A percentile compares a stretch with the other conserved stretches of the same genome.
These are phyloP conservation scores for Eremothecium coryli DNA, from an alignment of 1,139 yeast species.

Conservation along the genomic window DNA sequence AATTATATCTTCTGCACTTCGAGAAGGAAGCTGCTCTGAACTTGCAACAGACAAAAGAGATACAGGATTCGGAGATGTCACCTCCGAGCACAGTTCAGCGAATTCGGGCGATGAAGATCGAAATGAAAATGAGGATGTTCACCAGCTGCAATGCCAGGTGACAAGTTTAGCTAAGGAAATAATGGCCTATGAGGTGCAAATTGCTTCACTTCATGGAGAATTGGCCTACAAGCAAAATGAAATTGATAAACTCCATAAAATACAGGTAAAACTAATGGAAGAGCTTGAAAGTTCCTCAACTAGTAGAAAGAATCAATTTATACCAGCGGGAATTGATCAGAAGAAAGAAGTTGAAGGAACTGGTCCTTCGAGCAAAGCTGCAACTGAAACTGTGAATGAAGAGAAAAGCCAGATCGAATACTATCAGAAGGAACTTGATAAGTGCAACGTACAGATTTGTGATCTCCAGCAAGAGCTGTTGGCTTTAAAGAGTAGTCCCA, in stretches of 20 bases:
- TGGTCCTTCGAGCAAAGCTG: too few relatives aligned
- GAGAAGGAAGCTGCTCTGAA: too few relatives aligned
- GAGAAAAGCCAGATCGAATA: not conserved
- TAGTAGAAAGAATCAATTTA: not conserved
- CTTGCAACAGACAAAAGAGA: too few relatives aligned
- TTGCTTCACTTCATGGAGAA: constrained; percentile 18
- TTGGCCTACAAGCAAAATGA: constrained; percentile 6
- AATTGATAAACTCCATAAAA: constrained; percentile 4
- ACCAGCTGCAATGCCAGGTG: constrained; percentile 1
- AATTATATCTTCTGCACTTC: too few relatives aligned
- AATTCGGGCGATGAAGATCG: too few relatives aligned
- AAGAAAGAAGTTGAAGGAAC: not conserved
- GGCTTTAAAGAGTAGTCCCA: constrained; percentile 1
- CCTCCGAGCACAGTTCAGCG: too few relatives aligned
- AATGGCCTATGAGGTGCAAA: constrained; percentile 14
- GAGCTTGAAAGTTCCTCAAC: not conserved
- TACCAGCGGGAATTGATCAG: not conserved
- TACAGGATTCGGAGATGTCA: too few relatives aligned
- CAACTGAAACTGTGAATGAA: too few relatives aligned
- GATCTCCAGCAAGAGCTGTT: constrained; percentile 1
- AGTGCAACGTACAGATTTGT: not conserved
- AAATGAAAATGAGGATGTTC: too few relatives aligned
- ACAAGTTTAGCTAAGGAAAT: constrained; percentile 13
- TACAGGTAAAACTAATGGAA: constrained; percentile 4
- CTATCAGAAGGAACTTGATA: not conserved